A percentile compares a stretch with the other conserved stretches of the same genome.
phyloP scores from a whole-genome alignment of 306 rosid genomes.

The Vigna mungo region DNA sequence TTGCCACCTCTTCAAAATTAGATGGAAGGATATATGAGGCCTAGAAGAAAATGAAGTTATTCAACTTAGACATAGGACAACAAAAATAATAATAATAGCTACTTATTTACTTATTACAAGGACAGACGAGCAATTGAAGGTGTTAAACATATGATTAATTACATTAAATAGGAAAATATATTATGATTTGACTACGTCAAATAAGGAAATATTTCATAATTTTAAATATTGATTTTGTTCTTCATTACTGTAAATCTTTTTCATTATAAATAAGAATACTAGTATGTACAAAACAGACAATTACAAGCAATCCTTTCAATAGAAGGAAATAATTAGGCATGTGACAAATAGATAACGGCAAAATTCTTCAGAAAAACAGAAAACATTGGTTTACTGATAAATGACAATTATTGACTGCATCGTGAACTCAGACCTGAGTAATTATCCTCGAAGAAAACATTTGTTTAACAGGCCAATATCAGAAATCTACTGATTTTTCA shows the following conservation, averaged over 20 bases:
- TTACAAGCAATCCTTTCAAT: too few species aligned
- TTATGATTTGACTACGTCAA: too few species aligned
- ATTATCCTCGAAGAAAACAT: not conserved
- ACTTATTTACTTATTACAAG: slow-evolving; percentile 13
- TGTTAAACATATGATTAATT: too few species aligned
- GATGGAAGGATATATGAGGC: slow-evolving; percentile 86
- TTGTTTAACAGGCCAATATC: slow-evolving; percentile 31
- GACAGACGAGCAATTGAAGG: slow-evolving; percentile 13
- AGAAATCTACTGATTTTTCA: slow-evolving; percentile 30
- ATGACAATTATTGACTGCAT: slow-evolving; percentile 3
- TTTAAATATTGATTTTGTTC: too few species aligned
- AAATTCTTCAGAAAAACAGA: not conserved
- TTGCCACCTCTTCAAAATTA: slow-evolving; percentile 97
- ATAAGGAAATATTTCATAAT: too few species aligned
- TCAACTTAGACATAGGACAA: slow-evolving; percentile 39
- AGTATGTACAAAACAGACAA: too few species aligned
- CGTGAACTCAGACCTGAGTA: not conserved
- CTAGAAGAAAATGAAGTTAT: slow-evolving; percentile 57
- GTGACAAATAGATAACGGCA: slow-evolving; percentile 27
- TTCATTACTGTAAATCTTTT: too few species aligned
- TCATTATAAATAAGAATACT: too few species aligned
- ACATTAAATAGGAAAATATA: too few species aligned
- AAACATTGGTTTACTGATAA: not conserved
- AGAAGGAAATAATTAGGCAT: not conserved
- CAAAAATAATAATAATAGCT: slow-evolving; percentile 29